Percentiles rank a stretch among this genome's conserved stretches.
Evolutionary conservation across 768 basidiomycete species (phyloP).

Genomic region (Russula sp.): DNA sequence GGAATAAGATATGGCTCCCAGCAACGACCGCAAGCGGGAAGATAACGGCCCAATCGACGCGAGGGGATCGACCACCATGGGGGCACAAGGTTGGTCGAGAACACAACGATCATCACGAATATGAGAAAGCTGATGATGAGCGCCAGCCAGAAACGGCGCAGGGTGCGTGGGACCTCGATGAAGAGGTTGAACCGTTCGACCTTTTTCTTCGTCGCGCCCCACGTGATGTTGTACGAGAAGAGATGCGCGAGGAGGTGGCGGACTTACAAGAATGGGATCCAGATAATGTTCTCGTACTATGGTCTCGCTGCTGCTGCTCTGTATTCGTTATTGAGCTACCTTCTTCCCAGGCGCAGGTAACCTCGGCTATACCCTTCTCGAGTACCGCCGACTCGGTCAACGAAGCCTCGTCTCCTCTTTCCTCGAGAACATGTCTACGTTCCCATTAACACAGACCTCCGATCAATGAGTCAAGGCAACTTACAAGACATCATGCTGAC

Average conservation of each 20-base stretch:
- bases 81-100: constrained; percentile 56
- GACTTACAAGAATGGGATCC: constrained; percentile 74
- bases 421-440: constrained; percentile 47
- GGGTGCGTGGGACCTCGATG: constrained; percentile 82
- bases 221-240: constrained; percentile 56
- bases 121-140: constrained; percentile 52
- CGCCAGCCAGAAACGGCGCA: constrained; percentile 72
- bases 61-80: constrained; percentile 60
- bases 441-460: neutral
- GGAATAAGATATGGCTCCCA: constrained; percentile 68
- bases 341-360: constrained; percentile 70
- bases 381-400: constrained; percentile 65
- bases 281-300: constrained; percentile 64
- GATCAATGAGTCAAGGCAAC: constrained; percentile 26
- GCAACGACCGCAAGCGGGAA: constrained; percentile 69
- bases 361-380: constrained; percentile 61
- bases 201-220: constrained; percentile 70
- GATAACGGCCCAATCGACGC: constrained; percentile 68
- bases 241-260: constrained; percentile 45
- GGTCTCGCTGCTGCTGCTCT: too few species aligned
- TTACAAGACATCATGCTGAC: constrained; percentile 73
- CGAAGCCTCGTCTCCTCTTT: constrained; percentile 49
- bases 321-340: too few species aligned
- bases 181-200: constrained; percentile 89
- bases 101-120: constrained; percentile 55